A percentile compares a stretch with the other conserved stretches of the same genome.
Evolutionary conservation across 1,284 basidiomycete species (phyloP).

Genomic region (Puccinia polysora): DNA sequence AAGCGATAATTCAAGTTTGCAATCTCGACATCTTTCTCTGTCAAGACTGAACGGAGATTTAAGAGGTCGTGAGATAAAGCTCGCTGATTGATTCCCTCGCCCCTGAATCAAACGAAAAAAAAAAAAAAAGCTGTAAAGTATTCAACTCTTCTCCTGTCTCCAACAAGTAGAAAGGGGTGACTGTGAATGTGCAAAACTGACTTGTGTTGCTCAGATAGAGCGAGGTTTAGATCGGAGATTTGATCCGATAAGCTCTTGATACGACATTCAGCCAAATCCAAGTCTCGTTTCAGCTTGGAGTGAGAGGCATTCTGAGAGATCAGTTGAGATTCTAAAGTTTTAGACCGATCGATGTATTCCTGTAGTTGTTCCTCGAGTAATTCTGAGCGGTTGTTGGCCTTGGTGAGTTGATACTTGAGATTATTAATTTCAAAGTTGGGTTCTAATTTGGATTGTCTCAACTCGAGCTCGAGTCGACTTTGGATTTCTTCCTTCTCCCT

Average conservation of each 20-base stretch:
- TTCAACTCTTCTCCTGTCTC: background rate
- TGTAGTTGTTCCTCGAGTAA: slow-evolving; percentile 22
- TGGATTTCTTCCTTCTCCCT: slow-evolving; percentile 29
- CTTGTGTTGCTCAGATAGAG: slow-evolving; percentile 14
- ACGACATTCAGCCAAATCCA: slow-evolving; percentile 8
- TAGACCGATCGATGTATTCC: background rate
- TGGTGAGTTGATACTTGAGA: slow-evolving; percentile 21
- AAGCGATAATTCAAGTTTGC: background rate
- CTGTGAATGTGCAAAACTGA: too few relatives aligned
- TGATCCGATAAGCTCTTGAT: slow-evolving; percentile 10
- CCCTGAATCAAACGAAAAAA: background rate
- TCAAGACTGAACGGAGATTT: background rate
- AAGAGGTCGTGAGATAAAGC: slow-evolving; percentile 10
- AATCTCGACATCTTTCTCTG: slow-evolving; percentile 22
- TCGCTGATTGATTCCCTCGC: background rate
- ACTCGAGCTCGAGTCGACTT: background rate
- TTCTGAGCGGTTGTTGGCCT: slow-evolving; percentile 16
- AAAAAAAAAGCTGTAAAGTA: slow-evolving; percentile 1
- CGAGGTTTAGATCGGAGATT: background rate
- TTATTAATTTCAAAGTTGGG: slow-evolving; percentile 31
- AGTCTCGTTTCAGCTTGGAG: background rate
- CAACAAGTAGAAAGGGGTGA: background rate
- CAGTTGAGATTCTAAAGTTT: slow-evolving; percentile 4
- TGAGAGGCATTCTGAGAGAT: slow-evolving; percentile 9
- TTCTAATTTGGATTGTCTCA: slow-evolving; percentile 16